Conservation (phyloP, 225 moss, liverwort and hornwort species). For the Pleurozium schreberi region DNA sequence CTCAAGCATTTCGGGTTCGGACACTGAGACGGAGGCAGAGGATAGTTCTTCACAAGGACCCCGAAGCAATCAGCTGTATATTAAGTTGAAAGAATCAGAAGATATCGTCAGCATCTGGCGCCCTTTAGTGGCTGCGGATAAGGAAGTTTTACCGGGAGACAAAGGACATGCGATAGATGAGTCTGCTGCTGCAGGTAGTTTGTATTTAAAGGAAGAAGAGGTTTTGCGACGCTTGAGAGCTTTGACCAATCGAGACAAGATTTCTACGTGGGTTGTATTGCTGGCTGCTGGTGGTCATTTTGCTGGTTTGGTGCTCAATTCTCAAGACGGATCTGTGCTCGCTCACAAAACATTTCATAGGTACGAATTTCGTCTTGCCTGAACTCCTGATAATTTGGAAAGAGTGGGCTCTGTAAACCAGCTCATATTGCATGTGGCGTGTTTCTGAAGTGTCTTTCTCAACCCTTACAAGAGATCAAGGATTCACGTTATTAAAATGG, state of each 20-base stretch:
- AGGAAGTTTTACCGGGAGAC: slow-evolving; percentile 64
- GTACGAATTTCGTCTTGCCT: slow-evolving; percentile 15
- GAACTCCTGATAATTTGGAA: neutral
- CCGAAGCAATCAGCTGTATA: slow-evolving; percentile 48
- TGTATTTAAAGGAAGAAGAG: slow-evolving; percentile 48
- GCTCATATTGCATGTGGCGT: neutral
- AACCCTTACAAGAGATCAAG: neutral
- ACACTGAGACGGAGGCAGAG: slow-evolving; percentile 64
- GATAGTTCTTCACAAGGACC: slow-evolving; percentile 27
- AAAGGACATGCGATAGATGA: slow-evolving; percentile 33
- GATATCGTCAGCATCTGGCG: slow-evolving; percentile 58
- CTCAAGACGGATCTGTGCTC: slow-evolving; percentile 56
- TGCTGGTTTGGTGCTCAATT: slow-evolving; percentile 74
- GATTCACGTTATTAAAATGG: neutral
- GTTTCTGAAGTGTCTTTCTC: neutral
- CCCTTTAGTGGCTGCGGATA: slow-evolving; percentile 54
- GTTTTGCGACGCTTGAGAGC: slow-evolving; percentile 49
- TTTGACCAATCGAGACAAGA: slow-evolving; percentile 30
- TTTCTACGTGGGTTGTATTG: slow-evolving; percentile 56
- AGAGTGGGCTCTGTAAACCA: neutral
- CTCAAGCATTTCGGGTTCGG: slow-evolving; percentile 97
- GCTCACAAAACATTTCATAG: slow-evolving; percentile 96
- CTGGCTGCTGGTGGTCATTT: slow-evolving; percentile 93
- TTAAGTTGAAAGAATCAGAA: slow-evolving; percentile 42
- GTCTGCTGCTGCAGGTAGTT: slow-evolving; percentile 16